Conservation (phyloP, 768 basidiomycete species). For the Leccinellum luteum region DNA sequence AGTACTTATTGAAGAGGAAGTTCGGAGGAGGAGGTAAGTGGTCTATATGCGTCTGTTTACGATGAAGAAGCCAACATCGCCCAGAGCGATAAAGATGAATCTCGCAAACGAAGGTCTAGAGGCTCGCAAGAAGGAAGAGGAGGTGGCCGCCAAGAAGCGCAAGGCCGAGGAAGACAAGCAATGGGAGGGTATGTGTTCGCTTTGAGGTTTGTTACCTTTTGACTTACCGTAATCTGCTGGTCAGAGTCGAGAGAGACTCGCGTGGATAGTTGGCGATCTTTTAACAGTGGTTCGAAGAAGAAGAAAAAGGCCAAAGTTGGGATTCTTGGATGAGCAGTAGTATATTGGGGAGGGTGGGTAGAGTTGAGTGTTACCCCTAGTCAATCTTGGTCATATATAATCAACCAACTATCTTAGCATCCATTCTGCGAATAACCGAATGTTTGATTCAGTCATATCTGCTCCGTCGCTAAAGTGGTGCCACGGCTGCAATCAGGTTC, state of each 20-base stretch:
- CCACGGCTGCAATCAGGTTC: not conserved
- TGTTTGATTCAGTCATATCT: not conserved
- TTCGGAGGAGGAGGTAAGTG: conserved; percentile 76
- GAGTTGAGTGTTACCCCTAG: conserved; percentile 14
- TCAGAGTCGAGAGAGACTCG: conserved; percentile 75
- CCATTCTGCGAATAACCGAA: not conserved
- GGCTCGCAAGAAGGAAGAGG: conserved; percentile 91
- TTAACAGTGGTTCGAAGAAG: conserved; percentile 65
- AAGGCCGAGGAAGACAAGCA: conserved; percentile 85
- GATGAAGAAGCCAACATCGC: conserved; percentile 2
- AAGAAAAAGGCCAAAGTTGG: conserved; percentile 76
- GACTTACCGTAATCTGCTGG: not conserved
- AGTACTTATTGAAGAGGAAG: conserved; percentile 85
- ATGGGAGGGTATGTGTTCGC: conserved; percentile 73
- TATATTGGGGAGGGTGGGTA: not conserved
- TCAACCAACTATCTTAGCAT: conserved; percentile 3
- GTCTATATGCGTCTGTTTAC: not conserved
- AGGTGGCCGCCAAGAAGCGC: conserved; percentile 69
- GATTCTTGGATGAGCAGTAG: conserved; percentile 59
- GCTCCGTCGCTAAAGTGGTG: not conserved
- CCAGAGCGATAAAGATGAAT: conserved; percentile 85
- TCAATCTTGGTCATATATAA: conserved; percentile 11
- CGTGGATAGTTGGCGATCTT: conserved; percentile 81
- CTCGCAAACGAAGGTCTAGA: conserved; percentile 90
- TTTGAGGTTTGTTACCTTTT: not conserved